Evolutionary conservation across 345 rosid genomes (phyloP), one percentile per base, ranked within the genome.

Genomic region (Raphanus sativus): DNA sequence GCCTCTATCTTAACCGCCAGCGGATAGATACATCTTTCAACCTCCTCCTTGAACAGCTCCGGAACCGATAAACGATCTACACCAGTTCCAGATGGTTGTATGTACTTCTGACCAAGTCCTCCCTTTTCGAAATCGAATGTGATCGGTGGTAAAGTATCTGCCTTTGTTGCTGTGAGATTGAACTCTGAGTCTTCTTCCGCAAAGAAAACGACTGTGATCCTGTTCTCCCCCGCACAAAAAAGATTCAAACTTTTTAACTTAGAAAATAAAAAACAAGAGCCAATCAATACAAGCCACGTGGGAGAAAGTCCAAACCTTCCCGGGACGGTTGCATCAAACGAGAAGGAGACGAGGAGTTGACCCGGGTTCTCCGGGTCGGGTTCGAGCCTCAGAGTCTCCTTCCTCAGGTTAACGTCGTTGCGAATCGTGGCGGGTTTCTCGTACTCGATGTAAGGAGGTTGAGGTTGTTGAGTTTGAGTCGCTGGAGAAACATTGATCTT

Each of bases 1-100:
- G 89, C 87, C 75, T 91, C 94, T 0, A 89, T 90, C 77, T 90
- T 91, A 70, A 93, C 70, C 0, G 87, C 87, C n/a, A 93, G 86
- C 52, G 95, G 96, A 75, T 79, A 89, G 56, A 86, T 68, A 28
- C 80, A 87, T 21, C 69, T 66, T 28, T 72, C 82, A 7, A 25
- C 83, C 7, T 70, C 77, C 75, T 67, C 77, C 70, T 67, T 80
- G 45, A 84, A 70, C 16, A 89, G 65, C 82, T 87, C 89, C 2
- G 32, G 85, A 65, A 75, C 66, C 0, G 96, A 85, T 21, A 91
- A 84, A 21, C 21, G 21, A 80, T 89, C 85, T 3, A 94, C 81
- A 75, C 98, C 98, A 0, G 89, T 86, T 73, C 97, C 91, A 70
- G 88, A 79, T 26, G 89, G 86, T 71, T 86, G 98, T 65, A 78